Base-by-base conservation (phyloP, 2,329 filamentous ascomycete species). In the Sporothrix luriei region DNA sequence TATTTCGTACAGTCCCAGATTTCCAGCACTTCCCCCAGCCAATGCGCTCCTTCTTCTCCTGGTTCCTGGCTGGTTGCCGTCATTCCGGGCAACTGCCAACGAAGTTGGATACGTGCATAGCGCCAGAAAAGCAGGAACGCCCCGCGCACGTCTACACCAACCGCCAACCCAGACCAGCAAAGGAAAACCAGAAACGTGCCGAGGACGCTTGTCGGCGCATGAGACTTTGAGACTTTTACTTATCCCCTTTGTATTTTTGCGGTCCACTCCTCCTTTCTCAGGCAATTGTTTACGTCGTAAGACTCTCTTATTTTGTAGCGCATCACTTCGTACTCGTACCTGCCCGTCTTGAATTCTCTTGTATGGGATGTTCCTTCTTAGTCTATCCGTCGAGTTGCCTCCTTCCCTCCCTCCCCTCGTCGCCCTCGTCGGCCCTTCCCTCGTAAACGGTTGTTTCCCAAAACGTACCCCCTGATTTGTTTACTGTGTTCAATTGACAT, bases 51-150 rank as follows among this genome's bases (percentile, higher is more conserved):
- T 65, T 51, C 59, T 64, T 29, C 46, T 51, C 14, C 19, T 49
- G 62, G 43, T 51, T 46, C 62, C 61, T 64, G 61, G 43, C 59
- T 52, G 33, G 9, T 5, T 33, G 52, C 48, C 49, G 48, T 49
- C 33, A 33, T 54, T 26, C 49, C 14, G 49, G 49, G 19, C 54
- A 52, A 29, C 29, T 9, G 52, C 29, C 54, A 21, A 33, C 52
- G 16, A 55, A 26, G 51, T 54, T 7, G 33, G 26, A 38, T 40
- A 14, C 55, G 9, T 57, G 33, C 24, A 24, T 33, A 49, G 61
- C 46, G 43, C 26, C 61, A 33, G 46, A 64, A 33, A 64, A 64
- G 61, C 43, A 64, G 61, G 61, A 64, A 64, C 61, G 61, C 43
- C 61, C 61, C 61, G 61, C 61, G 24, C 46, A 29, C 46, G 11